Evolutionary conservation across 2,329 filamentous ascomycete species (phyloP), one percentile per base, ranked within the genome.

Genomic region (Aspergillus brasiliensis): DNA sequence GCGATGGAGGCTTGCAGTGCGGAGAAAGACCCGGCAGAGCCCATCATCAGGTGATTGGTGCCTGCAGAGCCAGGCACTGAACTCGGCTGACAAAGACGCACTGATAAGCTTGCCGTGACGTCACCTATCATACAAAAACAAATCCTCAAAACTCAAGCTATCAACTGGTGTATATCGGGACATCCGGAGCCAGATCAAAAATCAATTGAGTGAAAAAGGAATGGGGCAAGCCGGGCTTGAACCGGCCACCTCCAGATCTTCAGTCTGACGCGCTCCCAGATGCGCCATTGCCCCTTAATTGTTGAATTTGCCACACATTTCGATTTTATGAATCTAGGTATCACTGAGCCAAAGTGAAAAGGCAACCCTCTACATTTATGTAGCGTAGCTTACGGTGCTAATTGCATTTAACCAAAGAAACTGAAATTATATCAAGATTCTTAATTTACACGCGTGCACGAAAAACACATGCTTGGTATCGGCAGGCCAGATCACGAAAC

Each of bases 391-490:
- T 34, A 34, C 31, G 10, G 11, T 34, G 11, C 31, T n/a, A 34
- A 34, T 34, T 34, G 31, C 31, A 25, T 6, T 21, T 21, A 34
- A 52, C 8, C 15, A 34, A 54, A 59, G 19, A 57, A 40, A 54
- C 15, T 51, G 28, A 54, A 52, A 17, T 57, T 52, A 57, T 44
- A 57, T 61, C 62, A 65, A 65, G 51, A 56, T 62, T 59, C 54
- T 63, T 66, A 68, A 63, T 66, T 68, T 68, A 68, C 66, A 68
- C 57, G 58, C 58, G 62, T 59, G 57, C 54, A 59, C 54, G 61
- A 62, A 57, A 54, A 57, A 54, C 63, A 63, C 42, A 62, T 67
- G 68, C 67, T 67, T 72, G 66, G 69, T 70, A 69, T 73, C 69
- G 62, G 68, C 65, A 62, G 48, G 64, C 52, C 52, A 64, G 54